A percentile compares a stretch with the other conserved stretches of the same genome.
Conservation (phyloP, 306 rosid genomes). For the Quercus mongolica region DNA sequence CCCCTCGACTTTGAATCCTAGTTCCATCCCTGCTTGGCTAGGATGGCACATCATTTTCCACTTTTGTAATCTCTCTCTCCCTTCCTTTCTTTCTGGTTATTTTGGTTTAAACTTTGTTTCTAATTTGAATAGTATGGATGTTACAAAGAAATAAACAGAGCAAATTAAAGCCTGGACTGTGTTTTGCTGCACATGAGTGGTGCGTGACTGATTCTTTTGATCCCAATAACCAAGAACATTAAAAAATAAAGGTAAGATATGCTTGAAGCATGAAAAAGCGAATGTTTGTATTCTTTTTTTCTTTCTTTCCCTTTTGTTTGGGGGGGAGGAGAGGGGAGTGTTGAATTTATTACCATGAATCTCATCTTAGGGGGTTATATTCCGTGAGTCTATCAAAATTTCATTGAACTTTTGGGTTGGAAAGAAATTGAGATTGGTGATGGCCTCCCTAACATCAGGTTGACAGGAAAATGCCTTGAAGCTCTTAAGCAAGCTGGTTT, state of each 20-base stretch:
- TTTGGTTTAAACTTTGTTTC: slow-evolving; percentile 14
- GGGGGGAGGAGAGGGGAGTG: too few relatives aligned
- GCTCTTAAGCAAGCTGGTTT: slow-evolving; percentile 92
- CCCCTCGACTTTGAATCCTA: too few relatives aligned
- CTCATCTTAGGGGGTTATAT: not conserved
- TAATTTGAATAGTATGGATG: slow-evolving; percentile 60
- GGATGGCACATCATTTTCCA: not conserved
- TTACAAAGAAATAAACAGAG: slow-evolving; percentile 89
- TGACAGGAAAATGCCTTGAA: slow-evolving; percentile 79
- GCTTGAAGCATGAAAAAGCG: slow-evolving; percentile 1
- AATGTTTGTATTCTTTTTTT: too few relatives aligned
- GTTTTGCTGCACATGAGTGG: slow-evolving; percentile 95
- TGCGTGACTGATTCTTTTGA: slow-evolving; percentile 82
- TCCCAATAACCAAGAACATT: slow-evolving; percentile 66
- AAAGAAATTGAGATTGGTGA: slow-evolving; percentile 94
- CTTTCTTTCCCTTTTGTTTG: too few relatives aligned
- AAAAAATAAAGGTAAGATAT: slow-evolving; percentile 70
- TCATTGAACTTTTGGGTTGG: slow-evolving; percentile 23
- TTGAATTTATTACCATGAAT: too few relatives aligned
- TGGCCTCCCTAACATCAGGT: slow-evolving; percentile 93
- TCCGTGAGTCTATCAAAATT: not conserved
- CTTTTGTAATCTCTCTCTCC: not conserved
- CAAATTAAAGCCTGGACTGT: slow-evolving; percentile 76
- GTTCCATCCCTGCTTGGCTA: too few relatives aligned
- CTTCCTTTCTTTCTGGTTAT: not conserved